These are phyloP conservation scores for Balamuthia mandrillaris DNA, from an alignment of 208 protist genomes.

Conservation along the genomic window DNA sequence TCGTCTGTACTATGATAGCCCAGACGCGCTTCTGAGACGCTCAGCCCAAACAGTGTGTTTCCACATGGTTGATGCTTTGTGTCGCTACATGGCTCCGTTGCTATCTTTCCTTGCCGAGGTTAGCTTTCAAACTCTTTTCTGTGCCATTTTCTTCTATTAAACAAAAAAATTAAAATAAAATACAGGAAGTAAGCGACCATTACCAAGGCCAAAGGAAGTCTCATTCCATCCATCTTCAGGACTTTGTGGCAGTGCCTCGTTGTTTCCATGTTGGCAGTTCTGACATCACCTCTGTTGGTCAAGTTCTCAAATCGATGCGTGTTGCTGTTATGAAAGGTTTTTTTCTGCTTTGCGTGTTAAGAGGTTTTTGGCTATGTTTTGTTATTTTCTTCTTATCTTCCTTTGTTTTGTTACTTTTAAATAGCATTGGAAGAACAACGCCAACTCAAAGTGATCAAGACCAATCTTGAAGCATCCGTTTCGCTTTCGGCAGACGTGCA, in stretches of 20 bases:
- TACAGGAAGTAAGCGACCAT: neutral
- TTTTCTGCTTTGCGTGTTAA: neutral
- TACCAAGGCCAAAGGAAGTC: neutral
- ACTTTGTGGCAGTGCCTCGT: neutral
- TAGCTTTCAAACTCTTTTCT: neutral
- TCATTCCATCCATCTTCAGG: neutral
- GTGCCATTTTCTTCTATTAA: neutral
- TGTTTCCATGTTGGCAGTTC: neutral
- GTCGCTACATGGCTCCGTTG: neutral
- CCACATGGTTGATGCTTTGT: neutral
- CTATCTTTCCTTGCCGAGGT: neutral
- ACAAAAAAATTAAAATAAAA: neutral
- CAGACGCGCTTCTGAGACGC: neutral
- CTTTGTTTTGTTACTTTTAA: neutral
- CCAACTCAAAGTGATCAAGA: too few relatives aligned
- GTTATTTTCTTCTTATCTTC: neutral
- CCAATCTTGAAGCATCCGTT: too few relatives aligned
- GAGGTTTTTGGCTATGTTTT: neutral
- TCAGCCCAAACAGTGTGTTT: neutral
- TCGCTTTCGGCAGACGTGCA: too few relatives aligned
- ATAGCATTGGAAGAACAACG: too few relatives aligned
- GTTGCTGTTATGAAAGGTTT: neutral
- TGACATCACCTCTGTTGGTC: neutral
- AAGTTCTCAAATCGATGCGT: slow-evolving; percentile 8
- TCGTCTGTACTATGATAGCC: neutral